Evolutionary conservation across 306 rosid genomes (phyloP), one percentile per base, ranked within the genome.

Genomic region (Albizia julibrissin): DNA sequence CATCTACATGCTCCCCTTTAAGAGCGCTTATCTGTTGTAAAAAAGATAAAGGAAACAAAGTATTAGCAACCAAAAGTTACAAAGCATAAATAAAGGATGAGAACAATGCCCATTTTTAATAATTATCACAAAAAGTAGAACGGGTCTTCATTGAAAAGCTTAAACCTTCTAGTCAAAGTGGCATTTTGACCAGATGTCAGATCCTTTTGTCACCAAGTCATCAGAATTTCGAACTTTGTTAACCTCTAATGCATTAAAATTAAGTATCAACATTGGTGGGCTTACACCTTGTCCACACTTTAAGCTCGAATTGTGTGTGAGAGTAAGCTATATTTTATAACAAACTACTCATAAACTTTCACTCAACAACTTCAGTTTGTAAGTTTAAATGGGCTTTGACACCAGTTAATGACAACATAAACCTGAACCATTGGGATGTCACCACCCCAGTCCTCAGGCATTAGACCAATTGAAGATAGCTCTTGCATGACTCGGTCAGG

Each of bases 381-480:
- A n/a, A n/a, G n/a, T n/a, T n/a, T n/a, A n/a, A n/a, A n/a, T n/a
- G n/a, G n/a, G n/a, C n/a, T n/a, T n/a, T n/a, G n/a, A n/a, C n/a
- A n/a, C n/a, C n/a, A 22, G 78, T 29, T 62, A 77, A 83, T 61
- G 54, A 74, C 84, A 71, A 85, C 54, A 88, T 46, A 81, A 82
- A 95, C 99, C 99, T 90, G 98, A 87, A 95, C 97, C 98, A 95
- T 92, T 26, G 98, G 98, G 80, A 81, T 34, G 62, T 93, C 94
- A 78, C 99, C 99, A 42, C 99, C 99, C 99, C 99, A 95, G 58
- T 93, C 97, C 85, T 95, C 99, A 39, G 99, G 92, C 99, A 95
- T 95, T 80, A 95, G 81, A 83, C 98, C 99, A 81, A 91, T 90
- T 12, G 92, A 82, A 80, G 99, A 93, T 88, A 95, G 99, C 86